A percentile compares a stretch with the other conserved stretches of the same genome.
phyloP scores from a whole-genome alignment of 1,284 basidiomycete genomes.

The Lignosus rhinocerotis region DNA sequence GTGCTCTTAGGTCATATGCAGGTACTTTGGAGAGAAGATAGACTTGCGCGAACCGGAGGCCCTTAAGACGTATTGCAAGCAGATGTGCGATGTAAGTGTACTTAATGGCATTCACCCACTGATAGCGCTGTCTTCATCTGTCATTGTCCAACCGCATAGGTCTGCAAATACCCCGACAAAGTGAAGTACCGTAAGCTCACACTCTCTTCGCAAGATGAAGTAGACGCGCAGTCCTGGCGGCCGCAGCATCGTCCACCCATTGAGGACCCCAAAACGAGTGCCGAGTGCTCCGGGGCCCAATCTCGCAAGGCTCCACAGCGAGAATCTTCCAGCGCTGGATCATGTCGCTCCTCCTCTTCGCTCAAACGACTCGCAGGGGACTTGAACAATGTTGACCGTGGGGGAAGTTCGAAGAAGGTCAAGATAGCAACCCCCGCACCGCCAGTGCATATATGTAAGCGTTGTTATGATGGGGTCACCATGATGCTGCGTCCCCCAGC shows the following conservation, averaged over 20 bases:
- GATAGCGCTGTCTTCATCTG: not conserved
- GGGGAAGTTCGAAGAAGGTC: conserved; percentile 6
- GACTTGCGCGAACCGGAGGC: conserved; percentile 49
- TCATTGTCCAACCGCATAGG: conserved; percentile 38
- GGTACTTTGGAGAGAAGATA: conserved; percentile 81
- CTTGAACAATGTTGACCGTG: not conserved
- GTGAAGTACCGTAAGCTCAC: conserved; percentile 46
- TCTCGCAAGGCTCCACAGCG: not conserved
- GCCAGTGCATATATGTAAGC: conserved; percentile 35
- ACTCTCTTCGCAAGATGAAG: conserved; percentile 50
- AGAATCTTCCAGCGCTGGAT: not conserved
- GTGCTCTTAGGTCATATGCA: conserved; percentile 63
- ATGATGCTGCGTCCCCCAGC: not conserved
- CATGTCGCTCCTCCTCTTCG: conserved; percentile 2
- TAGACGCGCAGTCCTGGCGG: conserved; percentile 34
- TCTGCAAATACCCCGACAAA: conserved; percentile 76
- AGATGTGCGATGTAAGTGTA: conserved; percentile 81
- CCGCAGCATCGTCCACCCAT: conserved; percentile 25
- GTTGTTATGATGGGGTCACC: conserved; percentile 20
- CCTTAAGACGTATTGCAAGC: conserved; percentile 62
- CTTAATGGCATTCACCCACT: not conserved
- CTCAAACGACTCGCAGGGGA: conserved; percentile 5
- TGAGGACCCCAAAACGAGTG: conserved; percentile 31
- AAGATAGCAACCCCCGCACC: conserved; percentile 8
- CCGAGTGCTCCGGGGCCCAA: not conserved